Evolutionary conservation across 2,329 filamentous ascomycete species (phyloP), one percentile per base, ranked within the genome.

Genomic region (Nigrospora oryzae): DNA sequence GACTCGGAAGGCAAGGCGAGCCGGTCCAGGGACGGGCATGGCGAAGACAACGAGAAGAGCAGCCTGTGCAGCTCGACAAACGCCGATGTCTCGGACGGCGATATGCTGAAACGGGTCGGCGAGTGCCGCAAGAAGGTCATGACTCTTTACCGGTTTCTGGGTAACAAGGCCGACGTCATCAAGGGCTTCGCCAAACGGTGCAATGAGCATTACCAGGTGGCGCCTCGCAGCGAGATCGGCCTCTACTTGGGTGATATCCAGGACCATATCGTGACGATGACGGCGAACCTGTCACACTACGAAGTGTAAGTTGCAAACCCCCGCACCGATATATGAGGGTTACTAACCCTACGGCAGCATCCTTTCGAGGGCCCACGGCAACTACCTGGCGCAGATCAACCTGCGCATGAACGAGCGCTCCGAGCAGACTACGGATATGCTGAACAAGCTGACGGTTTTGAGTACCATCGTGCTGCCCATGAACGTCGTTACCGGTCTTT

Each of bases 241-340:
- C 68, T 98, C 43, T 98, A 97, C 65, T 71, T 98, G 47, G 93
- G 93, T 50, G 93, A 98, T 69, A 98, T 98, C 51, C 93, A 98
- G 64, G 93, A 98, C 69, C 93, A 98, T 63, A 97, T 98, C 55
- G 83, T 98, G 55, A 98, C 93, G 51, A 98, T 98, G 93, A 97
- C 91, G 34, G 87, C 86, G 42, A 98, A 97, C 61, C 68, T 98
- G 59, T 86, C 83, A 53, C 93, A 98, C 62, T 97, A 97, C 59
- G 93, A 98, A 67, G 95, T 90, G 87, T 93, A 72, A 58, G 83
- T 72, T 15, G 4, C 23, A 28, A 30, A 36, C 35, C 28, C 32
- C 11, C 30, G 16, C n/a, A 5, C 14, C 6, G 34, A 36, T 34
- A 32, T 45, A 32, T 44, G 43, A 40, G 47, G 49, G 38, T 43